These are phyloP conservation scores for Tagetes erecta DNA, from an alignment of 129 eudicot genomes.

Conservation along the genomic window DNA sequence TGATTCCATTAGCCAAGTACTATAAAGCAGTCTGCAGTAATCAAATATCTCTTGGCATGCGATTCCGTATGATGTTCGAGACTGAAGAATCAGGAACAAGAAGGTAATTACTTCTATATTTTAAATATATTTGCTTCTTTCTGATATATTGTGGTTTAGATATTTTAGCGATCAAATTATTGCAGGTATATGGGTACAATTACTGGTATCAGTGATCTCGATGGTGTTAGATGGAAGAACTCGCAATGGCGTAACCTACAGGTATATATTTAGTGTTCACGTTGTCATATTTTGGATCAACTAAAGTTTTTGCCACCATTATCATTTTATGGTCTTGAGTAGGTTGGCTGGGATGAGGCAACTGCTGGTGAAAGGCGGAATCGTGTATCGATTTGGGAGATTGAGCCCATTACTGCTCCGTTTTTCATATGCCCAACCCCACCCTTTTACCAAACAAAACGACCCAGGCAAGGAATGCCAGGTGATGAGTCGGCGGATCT, in stretches of 20 bases:
- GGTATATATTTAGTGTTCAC: slow-evolving; percentile 39
- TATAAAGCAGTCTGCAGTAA: slow-evolving; percentile 74
- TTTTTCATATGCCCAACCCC: slow-evolving; percentile 93
- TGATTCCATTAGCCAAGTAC: slow-evolving; percentile 92
- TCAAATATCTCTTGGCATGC: slow-evolving; percentile 94
- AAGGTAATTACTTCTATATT: slow-evolving; percentile 46
- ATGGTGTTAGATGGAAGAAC: slow-evolving; percentile 90
- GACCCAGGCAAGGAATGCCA: slow-evolving; percentile 82
- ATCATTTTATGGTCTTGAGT: slow-evolving; percentile 25
- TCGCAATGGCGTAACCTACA: slow-evolving; percentile 98
- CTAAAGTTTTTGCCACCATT: neutral
- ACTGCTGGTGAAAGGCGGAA: slow-evolving; percentile 94
- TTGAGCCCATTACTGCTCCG: slow-evolving; percentile 94
- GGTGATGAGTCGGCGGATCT: slow-evolving; percentile 76
- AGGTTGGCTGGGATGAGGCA: slow-evolving; percentile 99
- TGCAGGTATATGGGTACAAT: slow-evolving; percentile 97
- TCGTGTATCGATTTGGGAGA: slow-evolving; percentile 95
- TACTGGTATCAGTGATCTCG: slow-evolving; percentile 88
- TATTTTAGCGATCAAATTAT: neutral
- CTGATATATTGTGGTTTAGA: neutral
- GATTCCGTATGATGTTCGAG: slow-evolving; percentile 97
- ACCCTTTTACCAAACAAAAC: slow-evolving; percentile 74
- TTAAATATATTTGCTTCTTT: slow-evolving; percentile 1
- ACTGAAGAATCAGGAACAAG: slow-evolving; percentile 96
- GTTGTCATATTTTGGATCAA: slow-evolving; percentile 9